Evolutionary conservation across 2,329 filamentous ascomycete species (phyloP).

Genomic region (Coleophoma cylindrospora): DNA sequence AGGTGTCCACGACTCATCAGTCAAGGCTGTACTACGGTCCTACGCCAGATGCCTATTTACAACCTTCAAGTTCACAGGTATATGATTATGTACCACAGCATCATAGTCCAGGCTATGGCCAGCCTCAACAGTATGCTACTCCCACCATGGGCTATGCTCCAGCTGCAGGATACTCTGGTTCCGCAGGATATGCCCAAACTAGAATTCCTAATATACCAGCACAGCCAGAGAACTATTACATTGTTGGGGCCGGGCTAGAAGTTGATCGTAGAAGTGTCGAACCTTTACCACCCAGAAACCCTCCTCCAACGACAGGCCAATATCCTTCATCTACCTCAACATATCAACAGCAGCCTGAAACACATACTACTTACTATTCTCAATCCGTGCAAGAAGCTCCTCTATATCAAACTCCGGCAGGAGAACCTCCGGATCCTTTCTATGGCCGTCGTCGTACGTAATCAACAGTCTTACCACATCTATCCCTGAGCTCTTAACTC

Average conservation of each 20-base stretch:
- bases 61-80: constrained; percentile 15
- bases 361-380: constrained; percentile 18
- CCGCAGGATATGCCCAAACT: constrained; percentile 17
- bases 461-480: too few relatives aligned
- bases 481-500: too few relatives aligned
- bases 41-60: constrained; percentile 18
- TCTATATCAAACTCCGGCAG: constrained; percentile 25
- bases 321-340: constrained; percentile 8
- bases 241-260: constrained; percentile 19
- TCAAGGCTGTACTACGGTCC: constrained; percentile 29
- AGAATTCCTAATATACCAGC: constrained; percentile 14
- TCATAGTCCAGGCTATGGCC: constrained; percentile 14
- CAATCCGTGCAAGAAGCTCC: constrained; percentile 31
- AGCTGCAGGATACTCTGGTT: not conserved
- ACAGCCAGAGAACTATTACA: constrained; percentile 15
- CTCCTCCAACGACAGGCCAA: constrained; percentile 10
- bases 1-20: constrained; percentile 26
- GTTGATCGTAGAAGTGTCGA: constrained; percentile 7
- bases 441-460: constrained; percentile 47
- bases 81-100: constrained; percentile 17
- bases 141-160: constrained; percentile 16
- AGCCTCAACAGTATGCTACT: constrained; percentile 15
- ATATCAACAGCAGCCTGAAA: constrained; percentile 12
- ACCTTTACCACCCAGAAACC: constrained; percentile 9
- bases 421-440: constrained; percentile 45